Evolutionary conservation across 331 rosid species (phyloP).

Genomic region (Malus hybrid): DNA sequence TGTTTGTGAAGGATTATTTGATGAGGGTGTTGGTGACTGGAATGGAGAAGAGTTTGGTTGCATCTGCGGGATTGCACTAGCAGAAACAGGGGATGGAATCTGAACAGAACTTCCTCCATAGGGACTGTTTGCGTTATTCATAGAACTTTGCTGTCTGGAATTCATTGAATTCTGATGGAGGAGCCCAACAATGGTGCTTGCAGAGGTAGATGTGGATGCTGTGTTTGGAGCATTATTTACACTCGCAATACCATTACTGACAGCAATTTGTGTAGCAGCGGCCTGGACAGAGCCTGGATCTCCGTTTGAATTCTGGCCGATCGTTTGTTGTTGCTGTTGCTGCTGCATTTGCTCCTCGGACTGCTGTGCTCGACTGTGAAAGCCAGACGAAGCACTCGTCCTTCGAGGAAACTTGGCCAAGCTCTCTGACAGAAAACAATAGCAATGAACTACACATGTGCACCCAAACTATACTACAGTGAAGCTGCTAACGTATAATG

Average conservation of each 20-base stretch:
- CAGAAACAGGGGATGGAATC: slow-evolving; percentile 88
- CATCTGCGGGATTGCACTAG: slow-evolving; percentile 55
- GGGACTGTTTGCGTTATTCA: slow-evolving; percentile 77
- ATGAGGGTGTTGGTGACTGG: slow-evolving; percentile 78
- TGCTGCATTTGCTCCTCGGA: slow-evolving; percentile 66
- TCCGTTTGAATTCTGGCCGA: slow-evolving; percentile 40
- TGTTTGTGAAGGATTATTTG: slow-evolving; percentile 67
- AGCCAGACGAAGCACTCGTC: slow-evolving; percentile 57
- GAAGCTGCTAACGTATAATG: background rate
- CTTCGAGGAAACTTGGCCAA: slow-evolving; percentile 93
- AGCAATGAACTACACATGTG: background rate
- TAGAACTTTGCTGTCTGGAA: slow-evolving; percentile 67
- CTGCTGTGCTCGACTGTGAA: slow-evolving; percentile 60
- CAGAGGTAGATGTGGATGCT: slow-evolving; percentile 65
- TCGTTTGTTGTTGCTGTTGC: slow-evolving; percentile 39
- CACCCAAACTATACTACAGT: background rate
- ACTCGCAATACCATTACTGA: slow-evolving; percentile 66
- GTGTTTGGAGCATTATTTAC: slow-evolving; percentile 54
- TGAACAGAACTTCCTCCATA: slow-evolving; percentile 82
- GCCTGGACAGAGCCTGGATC: slow-evolving; percentile 55
- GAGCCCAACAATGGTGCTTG: slow-evolving; percentile 95
- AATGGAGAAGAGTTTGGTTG: slow-evolving; percentile 76
- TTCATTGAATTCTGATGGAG: slow-evolving; percentile 96
- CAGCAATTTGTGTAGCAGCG: slow-evolving; percentile 53
- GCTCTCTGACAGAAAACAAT: slow-evolving; percentile 53